These are phyloP conservation scores for Pezicula carpinea DNA, from an alignment of 2,329 filamentous ascomycete species.

Conservation along the genomic window DNA sequence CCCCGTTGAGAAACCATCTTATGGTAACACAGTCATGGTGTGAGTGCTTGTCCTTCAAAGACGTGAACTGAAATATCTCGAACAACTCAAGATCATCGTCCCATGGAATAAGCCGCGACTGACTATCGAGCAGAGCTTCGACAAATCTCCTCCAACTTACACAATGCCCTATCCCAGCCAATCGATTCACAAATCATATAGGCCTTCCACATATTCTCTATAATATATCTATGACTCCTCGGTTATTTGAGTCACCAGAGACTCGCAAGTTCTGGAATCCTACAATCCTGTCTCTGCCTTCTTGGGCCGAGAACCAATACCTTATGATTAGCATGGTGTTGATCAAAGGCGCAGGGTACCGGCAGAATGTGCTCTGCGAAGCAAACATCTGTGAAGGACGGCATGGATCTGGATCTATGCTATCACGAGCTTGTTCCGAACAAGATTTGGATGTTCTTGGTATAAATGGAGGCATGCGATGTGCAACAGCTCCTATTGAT, in stretches of 20 bases:
- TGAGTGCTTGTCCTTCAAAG: no score
- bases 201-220: conserved; percentile 28
- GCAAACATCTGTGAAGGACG: conserved; percentile 33
- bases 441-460: conserved; percentile 29
- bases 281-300: conserved; percentile 33
- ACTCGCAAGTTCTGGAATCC: conserved; percentile 33
- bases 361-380: conserved; percentile 34
- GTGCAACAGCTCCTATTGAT: conserved; percentile 25
- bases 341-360: conserved; percentile 28
- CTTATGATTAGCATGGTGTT: conserved; percentile 32
- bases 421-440: conserved; percentile 23
- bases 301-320: conserved; percentile 33
- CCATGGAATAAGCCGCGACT: not conserved
- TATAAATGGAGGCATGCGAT: conserved; percentile 29
- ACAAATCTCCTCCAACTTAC: conserved; percentile 10
- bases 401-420: conserved; percentile 3
- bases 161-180: conserved; percentile 17
- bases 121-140: conserved; percentile 1
- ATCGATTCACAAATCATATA: conserved; percentile 30
- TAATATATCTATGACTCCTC: conserved; percentile 31
- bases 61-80: no score
- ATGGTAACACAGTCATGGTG: no score
- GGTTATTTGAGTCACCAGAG: conserved; percentile 14
- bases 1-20: no score
- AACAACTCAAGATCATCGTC: not conserved